phyloP scores from a whole-genome alignment of 345 rosid genomes.

The Cochlearia excelsa region DNA sequence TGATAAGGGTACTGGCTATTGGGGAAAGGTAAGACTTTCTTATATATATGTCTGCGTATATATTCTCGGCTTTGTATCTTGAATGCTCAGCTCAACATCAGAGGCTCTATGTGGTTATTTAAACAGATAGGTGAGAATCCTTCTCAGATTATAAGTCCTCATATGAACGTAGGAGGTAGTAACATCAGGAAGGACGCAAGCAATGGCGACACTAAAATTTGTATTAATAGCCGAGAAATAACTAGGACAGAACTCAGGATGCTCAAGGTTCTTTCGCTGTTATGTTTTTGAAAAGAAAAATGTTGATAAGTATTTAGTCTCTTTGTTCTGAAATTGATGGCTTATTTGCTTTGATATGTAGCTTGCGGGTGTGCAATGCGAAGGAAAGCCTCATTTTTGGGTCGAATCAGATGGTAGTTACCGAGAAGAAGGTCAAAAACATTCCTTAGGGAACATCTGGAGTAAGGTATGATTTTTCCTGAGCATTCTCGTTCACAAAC shows the following conservation, averaged over 20 bases:
- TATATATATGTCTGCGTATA: neutral
- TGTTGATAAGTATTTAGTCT: neutral
- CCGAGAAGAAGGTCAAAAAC: slow-evolving; percentile 73
- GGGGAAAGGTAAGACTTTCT: slow-evolving; percentile 77
- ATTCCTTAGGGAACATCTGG: slow-evolving; percentile 56
- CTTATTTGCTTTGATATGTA: slow-evolving; percentile 34
- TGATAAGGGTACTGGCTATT: slow-evolving; percentile 71
- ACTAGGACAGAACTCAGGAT: slow-evolving; percentile 54
- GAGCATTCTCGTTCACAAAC: slow-evolving; percentile 8
- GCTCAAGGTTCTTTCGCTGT: slow-evolving; percentile 56
- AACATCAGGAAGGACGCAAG: slow-evolving; percentile 46
- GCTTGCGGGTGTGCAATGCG: slow-evolving; percentile 64
- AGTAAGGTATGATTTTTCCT: slow-evolving; percentile 43
- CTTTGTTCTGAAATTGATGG: slow-evolving; percentile 17
- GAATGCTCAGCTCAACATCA: slow-evolving; percentile 12
- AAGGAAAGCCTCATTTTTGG: slow-evolving; percentile 68
- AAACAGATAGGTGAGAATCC: slow-evolving; percentile 77
- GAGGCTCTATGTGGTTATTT: slow-evolving; percentile 19
- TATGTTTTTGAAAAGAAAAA: neutral
- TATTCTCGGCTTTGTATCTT: neutral
- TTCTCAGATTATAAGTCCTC: slow-evolving; percentile 63
- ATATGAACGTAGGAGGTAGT: slow-evolving; percentile 50
- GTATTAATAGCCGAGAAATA: slow-evolving; percentile 62
- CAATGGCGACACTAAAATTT: slow-evolving; percentile 65
- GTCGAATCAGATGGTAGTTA: slow-evolving; percentile 60